A percentile compares a stretch with the other conserved stretches of the same genome.
Evolutionary conservation across 345 rosid species (phyloP).

Genomic region (Ailanthus altissimus): DNA sequence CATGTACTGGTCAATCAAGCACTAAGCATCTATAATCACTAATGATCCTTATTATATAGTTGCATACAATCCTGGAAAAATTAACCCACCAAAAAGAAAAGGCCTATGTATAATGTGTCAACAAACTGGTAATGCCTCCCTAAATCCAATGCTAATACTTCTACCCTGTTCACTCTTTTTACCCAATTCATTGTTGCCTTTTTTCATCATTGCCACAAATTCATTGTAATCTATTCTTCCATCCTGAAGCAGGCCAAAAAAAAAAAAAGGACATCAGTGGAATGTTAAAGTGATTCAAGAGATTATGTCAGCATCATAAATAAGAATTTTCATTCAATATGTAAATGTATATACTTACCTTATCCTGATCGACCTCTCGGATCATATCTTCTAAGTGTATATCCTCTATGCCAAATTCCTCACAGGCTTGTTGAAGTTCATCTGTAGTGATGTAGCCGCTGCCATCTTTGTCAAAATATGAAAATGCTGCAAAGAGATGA

Average conservation of each 20-base stretch:
- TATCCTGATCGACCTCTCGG: constrained; percentile 65
- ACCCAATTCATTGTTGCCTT: constrained; percentile 40
- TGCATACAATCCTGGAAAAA: not conserved
- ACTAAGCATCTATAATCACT: not conserved
- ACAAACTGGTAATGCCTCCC: constrained; percentile 43
- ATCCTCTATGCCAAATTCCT: constrained; percentile 59
- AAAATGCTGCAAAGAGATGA: constrained; percentile 60
- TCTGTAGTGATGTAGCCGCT: constrained; percentile 71
- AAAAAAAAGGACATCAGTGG: not conserved
- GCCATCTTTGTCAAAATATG: constrained; percentile 68
- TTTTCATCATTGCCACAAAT: constrained; percentile 74
- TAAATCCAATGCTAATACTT: constrained; percentile 37
- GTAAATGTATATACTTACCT: constrained; percentile 45
- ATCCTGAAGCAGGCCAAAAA: constrained; percentile 46
- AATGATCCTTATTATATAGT: not conserved
- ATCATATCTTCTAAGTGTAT: constrained; percentile 55
- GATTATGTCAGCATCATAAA: not conserved
- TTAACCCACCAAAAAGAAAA: not conserved
- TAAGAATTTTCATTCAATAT: not conserved
- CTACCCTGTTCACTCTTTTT: constrained; percentile 26
- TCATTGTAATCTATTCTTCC: constrained; percentile 70
- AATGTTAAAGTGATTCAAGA: not conserved
- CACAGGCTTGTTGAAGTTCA: constrained; percentile 70
- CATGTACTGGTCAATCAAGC: not conserved
- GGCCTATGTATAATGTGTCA: constrained; percentile 21